Evolutionary conservation across 176 grass and related monocot genomes (phyloP), one percentile per base, ranked within the genome.

Genomic region (Carex kokanica): DNA sequence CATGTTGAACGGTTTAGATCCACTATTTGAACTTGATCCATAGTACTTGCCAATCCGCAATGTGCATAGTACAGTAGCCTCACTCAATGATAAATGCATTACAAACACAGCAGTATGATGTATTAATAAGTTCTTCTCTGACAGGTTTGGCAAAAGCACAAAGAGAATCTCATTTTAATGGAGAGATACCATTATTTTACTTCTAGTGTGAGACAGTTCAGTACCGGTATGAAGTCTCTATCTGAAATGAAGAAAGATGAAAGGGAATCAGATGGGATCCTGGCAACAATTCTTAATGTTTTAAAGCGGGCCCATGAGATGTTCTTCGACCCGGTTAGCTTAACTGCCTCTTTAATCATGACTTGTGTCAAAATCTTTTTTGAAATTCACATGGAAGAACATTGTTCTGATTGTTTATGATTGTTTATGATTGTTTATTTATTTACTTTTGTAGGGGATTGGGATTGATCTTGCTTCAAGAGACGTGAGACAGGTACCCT

Each of bases 141-240:
- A 49, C 79, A 98, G 96, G 93, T 99, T 18, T 99, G 96, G 93
- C 89, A 93, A 78, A 93, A 87, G 55, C 96, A 99, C 85, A 99
- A 88, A 75, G 93, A 93, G 40, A 99, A 99, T 45, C 83, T 99
- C n/a, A 92, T 99, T 88, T 80, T 93, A 53, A 95, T 99, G 91
- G 96, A 95, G 81, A 93, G 89, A 82, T 98, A 95, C 83, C 92
- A 95, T 91, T 74, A 74, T 5, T 99, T 99, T 93, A 84, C 93
- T 88, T 90, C 80, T 52, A 95, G 96, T 77, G 86, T 83, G 81
- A 85, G 65, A 29, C 86, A 93, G 6, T 99, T 91, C 88, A 87
- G 86, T 79, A 81, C 90, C 43, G 66, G 52, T 10, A 56, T 73
- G 62, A 93, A 64, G 85, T 95, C 93, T 64, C 72, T 95, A 72